Evolutionary conservation across 352 stramenopile species (phyloP).

Genomic region (Pythium guiyangense): DNA sequence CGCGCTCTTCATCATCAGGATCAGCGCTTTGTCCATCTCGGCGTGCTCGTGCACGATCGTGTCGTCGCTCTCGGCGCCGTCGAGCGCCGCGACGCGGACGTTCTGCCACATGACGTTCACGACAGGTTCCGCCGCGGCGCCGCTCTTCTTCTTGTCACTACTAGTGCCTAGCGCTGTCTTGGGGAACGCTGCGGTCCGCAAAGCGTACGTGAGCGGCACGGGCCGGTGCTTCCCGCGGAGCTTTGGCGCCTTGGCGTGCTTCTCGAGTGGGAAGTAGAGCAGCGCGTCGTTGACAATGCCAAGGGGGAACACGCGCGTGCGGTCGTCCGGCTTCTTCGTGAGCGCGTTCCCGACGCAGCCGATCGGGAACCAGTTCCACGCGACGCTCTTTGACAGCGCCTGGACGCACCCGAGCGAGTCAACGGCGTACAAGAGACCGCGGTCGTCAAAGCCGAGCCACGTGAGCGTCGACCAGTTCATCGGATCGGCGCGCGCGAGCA

Average conservation of each 20-base stretch:
- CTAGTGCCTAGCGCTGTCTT: conserved; percentile 23
- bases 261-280: conserved; percentile 69
- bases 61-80: conserved; percentile 17
- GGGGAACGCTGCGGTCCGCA: conserved; percentile 54
- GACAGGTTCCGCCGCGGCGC: neutral
- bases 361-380: conserved; percentile 71
- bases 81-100: conserved; percentile 39
- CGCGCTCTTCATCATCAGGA: conserved; percentile 81
- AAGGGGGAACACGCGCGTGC: conserved; percentile 55
- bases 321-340: conserved; percentile 54
- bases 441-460: conserved; percentile 80
- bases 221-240: conserved; percentile 70
- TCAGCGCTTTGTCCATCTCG: conserved; percentile 80
- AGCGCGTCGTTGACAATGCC: conserved; percentile 71
- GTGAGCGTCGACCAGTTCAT: conserved; percentile 50
- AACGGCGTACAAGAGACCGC: conserved; percentile 60
- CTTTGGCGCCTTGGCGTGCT: conserved; percentile 29
- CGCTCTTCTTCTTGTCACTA: conserved; percentile 25
- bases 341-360: conserved; percentile 57
- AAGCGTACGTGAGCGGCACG: conserved; percentile 56
- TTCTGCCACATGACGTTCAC: conserved; percentile 68
- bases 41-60: conserved; percentile 56
- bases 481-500: conserved; percentile 31
- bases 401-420: conserved; percentile 67
- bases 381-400: conserved; percentile 44